Base-by-base conservation (phyloP, 345 rosid genomes). In the Hibiscus tridactylites region DNA sequence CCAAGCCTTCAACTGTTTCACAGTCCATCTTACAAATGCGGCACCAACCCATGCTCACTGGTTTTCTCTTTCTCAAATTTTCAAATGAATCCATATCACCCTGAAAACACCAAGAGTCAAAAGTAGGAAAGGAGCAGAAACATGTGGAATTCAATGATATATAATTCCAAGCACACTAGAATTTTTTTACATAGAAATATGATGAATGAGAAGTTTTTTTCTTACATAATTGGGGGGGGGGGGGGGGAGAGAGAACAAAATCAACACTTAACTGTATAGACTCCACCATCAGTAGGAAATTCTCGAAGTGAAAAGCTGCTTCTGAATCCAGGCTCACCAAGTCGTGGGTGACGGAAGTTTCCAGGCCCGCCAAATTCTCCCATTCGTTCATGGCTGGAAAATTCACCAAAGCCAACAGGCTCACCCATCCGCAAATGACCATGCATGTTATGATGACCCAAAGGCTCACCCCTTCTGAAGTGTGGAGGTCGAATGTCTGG, bases 21-120 rank as follows among this genome's bases (percentile, higher is more conserved):
- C 97, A 87, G 61, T 91, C 94, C 59, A 89, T 81, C 71, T 86
- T 87, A 83, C 97, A 91, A 49, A 91, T 86, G 28, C 90, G 53
- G 16, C 53, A 91, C 97, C 97, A 91, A 42, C 89, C 93, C 83
- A 73, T 80, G 85, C 77, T 79, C 64, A 76, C 21, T 21, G 79
- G 63, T 77, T 70, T 85, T 79, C 91, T 84, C 81, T 82, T 88
- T 73, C 92, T 86, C 28, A 79, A 74, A 78, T 74, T 78, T 56
- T 83, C 92, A 75, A 80, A 81, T 65, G 84, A 59, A 49, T 84
- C 88, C 75, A 77, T 47, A 4, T 79, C 85, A 58, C 85, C 86
- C 95, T 91, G 80, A 59, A 60, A 50, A 57, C 37, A 72, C 57
- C 26, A 28, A 54, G 35, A 77, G 66, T 17, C 24, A 68, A 19